These are phyloP conservation scores for Coniella vitis DNA, from an alignment of 2,329 filamentous ascomycete genomes.

Conservation along the genomic window DNA sequence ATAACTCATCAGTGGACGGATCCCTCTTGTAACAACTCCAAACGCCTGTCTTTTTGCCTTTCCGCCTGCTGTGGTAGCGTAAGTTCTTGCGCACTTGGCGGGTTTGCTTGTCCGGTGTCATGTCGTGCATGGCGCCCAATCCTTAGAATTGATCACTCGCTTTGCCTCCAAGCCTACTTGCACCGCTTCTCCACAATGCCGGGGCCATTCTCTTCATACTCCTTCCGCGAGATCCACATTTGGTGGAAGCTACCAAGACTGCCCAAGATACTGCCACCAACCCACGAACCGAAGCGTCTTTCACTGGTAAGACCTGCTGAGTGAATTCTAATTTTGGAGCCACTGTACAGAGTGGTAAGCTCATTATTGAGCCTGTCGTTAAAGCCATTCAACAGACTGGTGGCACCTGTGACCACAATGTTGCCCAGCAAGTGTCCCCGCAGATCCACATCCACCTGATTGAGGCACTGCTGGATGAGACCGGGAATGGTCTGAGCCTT, in stretches of 20 bases:
- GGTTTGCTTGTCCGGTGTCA: no score
- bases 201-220: conserved; percentile 92
- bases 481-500: conserved; percentile 77
- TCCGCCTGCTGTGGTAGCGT: no score
- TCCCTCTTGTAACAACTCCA: conserved; percentile 13
- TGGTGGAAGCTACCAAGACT: conserved; percentile 97
- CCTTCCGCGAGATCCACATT: conserved; percentile 97
- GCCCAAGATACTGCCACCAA: conserved; percentile 90
- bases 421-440: conserved; percentile 78
- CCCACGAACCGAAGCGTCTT: conserved; percentile 88
- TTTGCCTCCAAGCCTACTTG: conserved; percentile 48
- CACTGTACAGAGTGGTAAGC: conserved; percentile 73
- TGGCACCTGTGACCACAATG: conserved; percentile 87
- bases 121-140: no score
- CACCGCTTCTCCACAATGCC: conserved; percentile 93
- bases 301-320: conserved; percentile 82
- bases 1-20: conserved; percentile 7
- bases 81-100: no score
- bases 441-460: conserved; percentile 81
- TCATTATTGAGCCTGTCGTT: conserved; percentile 85
- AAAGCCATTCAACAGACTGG: conserved; percentile 82
- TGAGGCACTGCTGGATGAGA: conserved; percentile 70
- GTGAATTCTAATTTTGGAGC: conserved; percentile 79
- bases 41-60: conserved; percentile 8
- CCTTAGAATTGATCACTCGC: no score